Base-by-base conservation (phyloP, 2,329 filamentous ascomycete genomes). In the Truncatella angustata region DNA sequence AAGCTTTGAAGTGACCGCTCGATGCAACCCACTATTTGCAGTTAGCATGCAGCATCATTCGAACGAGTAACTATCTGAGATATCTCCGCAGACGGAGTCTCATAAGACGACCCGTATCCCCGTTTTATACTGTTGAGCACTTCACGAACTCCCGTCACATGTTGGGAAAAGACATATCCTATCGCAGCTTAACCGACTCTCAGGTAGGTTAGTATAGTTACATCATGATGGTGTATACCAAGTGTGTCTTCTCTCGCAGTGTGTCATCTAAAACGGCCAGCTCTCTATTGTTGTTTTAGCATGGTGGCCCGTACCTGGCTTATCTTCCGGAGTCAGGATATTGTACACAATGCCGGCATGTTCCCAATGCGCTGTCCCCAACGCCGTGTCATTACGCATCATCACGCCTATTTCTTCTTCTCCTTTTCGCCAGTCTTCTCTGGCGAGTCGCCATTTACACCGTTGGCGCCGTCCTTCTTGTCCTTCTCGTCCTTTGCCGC, bases 381-480 rank as follows among this genome's bases (percentile, higher is more conserved):
- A 43, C 44, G 47, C 42, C 52, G 28, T 54, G 40, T 28, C 47
- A 35, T 32, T 26, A 49, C 26, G 34, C 34, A 52, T 54, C 59
- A 66, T 51, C 63, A 58, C 56, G 56, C 60, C 58, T 67, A 70
- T 65, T 71, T 72, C 71, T 76, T 77, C 68, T 78, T 76, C 52
- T 76, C 73, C 66, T 78, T 77, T 56, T 73, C 76, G 47, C 56
- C 60, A 30, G 59, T 58, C 59, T 68, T 66, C 54, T 72, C 68
- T 46, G 65, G 60, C 28, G 70, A 60, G 47, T 71, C 70, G 7
- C 65, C 61, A 32, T 56, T 61, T 18, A 87, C 87, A 44, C 87
- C 85, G 65, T 91, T 85, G 51, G 71, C 73, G 55, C 72, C 71
- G 32, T 70, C 69, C 54, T 72, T 71, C 62, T 71, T 72, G 20